Conservation (phyloP, 257 asterid species). For the Salvia rosmarinus region DNA sequence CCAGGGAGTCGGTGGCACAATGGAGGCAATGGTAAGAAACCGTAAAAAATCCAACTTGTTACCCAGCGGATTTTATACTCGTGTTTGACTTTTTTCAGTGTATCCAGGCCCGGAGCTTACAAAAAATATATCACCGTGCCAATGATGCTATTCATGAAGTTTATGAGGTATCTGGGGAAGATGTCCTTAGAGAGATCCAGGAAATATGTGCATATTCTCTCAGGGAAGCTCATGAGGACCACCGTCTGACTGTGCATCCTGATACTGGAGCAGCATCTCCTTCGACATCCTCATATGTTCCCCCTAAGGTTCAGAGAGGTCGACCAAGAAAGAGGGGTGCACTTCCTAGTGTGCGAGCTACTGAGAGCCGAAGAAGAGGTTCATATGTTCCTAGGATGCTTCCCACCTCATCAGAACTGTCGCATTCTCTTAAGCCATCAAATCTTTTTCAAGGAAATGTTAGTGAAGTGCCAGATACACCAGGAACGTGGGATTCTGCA, state of each 20-base stretch:
- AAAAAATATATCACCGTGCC: conserved; percentile 64
- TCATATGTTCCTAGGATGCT: conserved; percentile 37
- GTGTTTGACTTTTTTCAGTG: conserved; percentile 1
- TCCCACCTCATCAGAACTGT: conserved; percentile 41
- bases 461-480: conserved; percentile 48
- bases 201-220: conserved; percentile 67
- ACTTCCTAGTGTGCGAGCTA: conserved; percentile 38
- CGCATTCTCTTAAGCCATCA: conserved; percentile 46
- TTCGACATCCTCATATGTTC: conserved; percentile 40
- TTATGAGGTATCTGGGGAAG: conserved; percentile 50
- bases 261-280: conserved; percentile 48
- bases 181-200: conserved; percentile 66
- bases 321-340: conserved; percentile 73
- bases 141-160: conserved; percentile 67
- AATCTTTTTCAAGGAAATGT: conserved; percentile 32
- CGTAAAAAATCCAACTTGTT: conserved; percentile 10
- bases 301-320: conserved; percentile 64
- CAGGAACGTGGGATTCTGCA: conserved; percentile 61
- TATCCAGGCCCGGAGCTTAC: conserved; percentile 76
- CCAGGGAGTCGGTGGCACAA: conserved; percentile 64
- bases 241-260: conserved; percentile 52
- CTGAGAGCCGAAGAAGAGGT: conserved; percentile 49
- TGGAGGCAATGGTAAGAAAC: conserved; percentile 62
- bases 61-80: conserved; percentile 18
- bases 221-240: conserved; percentile 67